These are phyloP conservation scores for Ceratobasidium sp. DNA, from an alignment of 1,284 basidiomycete genomes.

Conservation along the genomic window DNA sequence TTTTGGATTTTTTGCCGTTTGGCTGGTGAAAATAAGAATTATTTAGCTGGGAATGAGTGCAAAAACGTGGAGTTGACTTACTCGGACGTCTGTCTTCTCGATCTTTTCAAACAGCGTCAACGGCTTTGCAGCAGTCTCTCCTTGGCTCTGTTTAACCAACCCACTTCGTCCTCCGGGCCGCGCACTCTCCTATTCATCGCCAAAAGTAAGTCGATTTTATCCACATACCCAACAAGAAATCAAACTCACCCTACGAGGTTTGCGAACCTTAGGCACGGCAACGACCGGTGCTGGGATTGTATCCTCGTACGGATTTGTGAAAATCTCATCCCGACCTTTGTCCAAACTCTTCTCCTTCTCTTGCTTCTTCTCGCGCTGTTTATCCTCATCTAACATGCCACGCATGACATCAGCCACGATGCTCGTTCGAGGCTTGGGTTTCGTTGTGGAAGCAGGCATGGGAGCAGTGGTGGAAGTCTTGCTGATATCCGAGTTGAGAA, in stretches of 20 bases:
- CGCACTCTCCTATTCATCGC: conserved; percentile 6
- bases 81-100: conserved; percentile 28
- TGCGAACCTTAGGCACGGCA: conserved; percentile 27
- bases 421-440: conserved; percentile 27
- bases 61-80: background rate
- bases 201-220: background rate
- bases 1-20: conserved; percentile 21
- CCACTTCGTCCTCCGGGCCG: conserved; percentile 20
- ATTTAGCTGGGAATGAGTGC: background rate
- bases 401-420: conserved; percentile 37
- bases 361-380: conserved; percentile 27
- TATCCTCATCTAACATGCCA: conserved; percentile 35
- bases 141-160: conserved; percentile 4
- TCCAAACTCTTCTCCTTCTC: conserved; percentile 4
- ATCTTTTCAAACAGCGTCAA: conserved; percentile 38
- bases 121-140: conserved; percentile 14
- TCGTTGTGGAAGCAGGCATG: background rate
- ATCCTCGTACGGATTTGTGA: conserved; percentile 33
- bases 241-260: conserved; percentile 27
- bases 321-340: conserved; percentile 11
- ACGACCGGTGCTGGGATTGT: background rate
- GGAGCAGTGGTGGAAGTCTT: background rate
- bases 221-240: background rate
- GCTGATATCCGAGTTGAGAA: background rate
- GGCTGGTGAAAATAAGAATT: background rate